Evolutionary conservation across 345 rosid genomes (phyloP).

Genomic region (Pseudoturritis turrita): DNA sequence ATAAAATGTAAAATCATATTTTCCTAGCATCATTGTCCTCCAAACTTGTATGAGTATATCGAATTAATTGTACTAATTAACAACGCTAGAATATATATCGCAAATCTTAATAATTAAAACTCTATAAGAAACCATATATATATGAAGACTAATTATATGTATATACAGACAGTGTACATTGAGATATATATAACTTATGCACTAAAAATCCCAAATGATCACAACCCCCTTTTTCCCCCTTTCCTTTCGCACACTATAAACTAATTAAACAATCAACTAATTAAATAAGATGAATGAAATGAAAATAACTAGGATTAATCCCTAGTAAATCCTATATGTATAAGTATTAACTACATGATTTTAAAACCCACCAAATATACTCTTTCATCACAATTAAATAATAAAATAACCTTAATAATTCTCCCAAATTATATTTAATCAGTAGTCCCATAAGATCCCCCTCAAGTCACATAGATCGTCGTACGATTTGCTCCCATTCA

Average conservation of each 20-base stretch:
- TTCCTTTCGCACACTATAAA: conserved; percentile 5
- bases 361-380: conserved; percentile 25
- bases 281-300: neutral
- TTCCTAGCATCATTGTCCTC: neutral
- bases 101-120: neutral
- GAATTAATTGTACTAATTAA: conserved; percentile 9
- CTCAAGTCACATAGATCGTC: conserved; percentile 31
- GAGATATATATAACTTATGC: conserved; percentile 12
- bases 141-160: conserved; percentile 8
- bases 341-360: conserved; percentile 17
- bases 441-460: conserved; percentile 30
- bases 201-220: conserved; percentile 17
- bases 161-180: conserved; percentile 6
- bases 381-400: conserved; percentile 23
- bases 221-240: conserved; percentile 11
- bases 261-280: conserved; percentile 30
- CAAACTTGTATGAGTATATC: neutral
- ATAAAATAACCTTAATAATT: neutral
- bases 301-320: conserved; percentile 19
- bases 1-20: neutral
- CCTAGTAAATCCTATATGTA: conserved; percentile 25
- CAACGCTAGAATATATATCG: neutral
- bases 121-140: neutral
- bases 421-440: neutral
- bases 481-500: conserved; percentile 26